Evolutionary conservation across 495 filamentous ascomycete genomes (phyloP), one percentile per base, ranked within the genome.

Genomic region (Letharia columbiana): DNA sequence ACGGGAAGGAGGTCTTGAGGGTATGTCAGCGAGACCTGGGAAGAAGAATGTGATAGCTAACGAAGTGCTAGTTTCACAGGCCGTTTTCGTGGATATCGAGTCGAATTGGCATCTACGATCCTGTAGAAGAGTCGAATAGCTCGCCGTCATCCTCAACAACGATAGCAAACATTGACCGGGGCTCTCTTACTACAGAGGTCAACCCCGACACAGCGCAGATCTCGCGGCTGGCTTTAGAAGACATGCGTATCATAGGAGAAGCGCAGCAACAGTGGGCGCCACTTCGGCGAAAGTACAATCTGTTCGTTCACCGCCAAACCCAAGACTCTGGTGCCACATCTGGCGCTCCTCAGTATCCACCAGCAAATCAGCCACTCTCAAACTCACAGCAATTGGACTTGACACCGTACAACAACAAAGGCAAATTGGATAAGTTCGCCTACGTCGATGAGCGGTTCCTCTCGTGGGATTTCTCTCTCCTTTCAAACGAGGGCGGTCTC

Each of bases 81-180:
- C 87, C 87, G 1, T 88, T 89, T 68, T 81, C 85, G 17, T 89
- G 82, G 80, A 86, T 89, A 66, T 87, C 83, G 63, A 85, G 82
- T 37, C 76, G 80, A 33, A 89, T 89, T 31, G 79, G 82, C 49
- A 81, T 88, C 3, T 88, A 88, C 65, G 85, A 89, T 63, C 82
- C 84, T 65, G 69, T 84, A 1, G 75, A 80, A 68, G 69, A 73
- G 41, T 73, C 69, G 20, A 65, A 67, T 17, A 67, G 63, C 18
- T 54, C 75, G 9, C 67, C 72, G 41, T 76, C 77, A 4, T 69
- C 75, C 17, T 82, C 81, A 11, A 79, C 75, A 7, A 72, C 78
- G 18, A 65, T 84, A 17, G 80, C 82, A 62, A 71, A 70, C 18
- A 73, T 76, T 18, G 74, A 74, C 20, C 68, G 81, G 1, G 75